phyloP scores from a whole-genome alignment of 106 monocot species.

The Hemerocallis citrina region DNA sequence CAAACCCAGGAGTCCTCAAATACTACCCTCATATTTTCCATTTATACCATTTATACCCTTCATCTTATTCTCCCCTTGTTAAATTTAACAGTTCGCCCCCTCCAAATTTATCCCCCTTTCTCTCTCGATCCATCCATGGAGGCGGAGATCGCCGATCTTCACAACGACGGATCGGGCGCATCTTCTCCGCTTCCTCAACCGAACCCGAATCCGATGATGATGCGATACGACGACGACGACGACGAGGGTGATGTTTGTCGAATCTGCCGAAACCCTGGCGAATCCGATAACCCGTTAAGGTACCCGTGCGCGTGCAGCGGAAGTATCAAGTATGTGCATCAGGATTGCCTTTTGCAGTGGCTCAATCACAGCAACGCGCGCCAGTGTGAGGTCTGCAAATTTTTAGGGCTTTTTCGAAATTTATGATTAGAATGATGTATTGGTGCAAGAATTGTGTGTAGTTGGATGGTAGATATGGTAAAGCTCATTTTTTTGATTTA shows the following conservation, averaged over 20 bases:
- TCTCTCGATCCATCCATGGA: not conserved
- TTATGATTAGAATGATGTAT: no score
- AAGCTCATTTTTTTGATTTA: not conserved
- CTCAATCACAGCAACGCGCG: conserved; percentile 97
- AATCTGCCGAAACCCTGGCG: conserved; percentile 95
- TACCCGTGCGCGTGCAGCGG: conserved; percentile 99
- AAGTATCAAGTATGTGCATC: conserved; percentile 98
- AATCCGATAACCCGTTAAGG: conserved; percentile 66
- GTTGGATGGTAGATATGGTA: no score
- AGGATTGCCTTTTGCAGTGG: conserved; percentile 99
- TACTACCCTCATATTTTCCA: no score
- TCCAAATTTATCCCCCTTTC: not conserved
- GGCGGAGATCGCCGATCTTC: conserved; percentile 17
- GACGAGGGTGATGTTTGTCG: conserved; percentile 99
- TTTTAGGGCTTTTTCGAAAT: not conserved
- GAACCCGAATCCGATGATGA: not conserved
- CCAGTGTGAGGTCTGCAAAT: conserved; percentile 73
- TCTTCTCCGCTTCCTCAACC: not conserved
- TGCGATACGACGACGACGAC: conserved; percentile 65
- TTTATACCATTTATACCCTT: no score
- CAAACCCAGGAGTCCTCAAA: no score
- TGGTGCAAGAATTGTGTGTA: no score
- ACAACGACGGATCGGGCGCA: not conserved
- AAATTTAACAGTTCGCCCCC: not conserved
- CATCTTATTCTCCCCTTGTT: not conserved